These are phyloP conservation scores for Passiflora organensis DNA, from an alignment of 345 rosid species.

Conservation along the genomic window DNA sequence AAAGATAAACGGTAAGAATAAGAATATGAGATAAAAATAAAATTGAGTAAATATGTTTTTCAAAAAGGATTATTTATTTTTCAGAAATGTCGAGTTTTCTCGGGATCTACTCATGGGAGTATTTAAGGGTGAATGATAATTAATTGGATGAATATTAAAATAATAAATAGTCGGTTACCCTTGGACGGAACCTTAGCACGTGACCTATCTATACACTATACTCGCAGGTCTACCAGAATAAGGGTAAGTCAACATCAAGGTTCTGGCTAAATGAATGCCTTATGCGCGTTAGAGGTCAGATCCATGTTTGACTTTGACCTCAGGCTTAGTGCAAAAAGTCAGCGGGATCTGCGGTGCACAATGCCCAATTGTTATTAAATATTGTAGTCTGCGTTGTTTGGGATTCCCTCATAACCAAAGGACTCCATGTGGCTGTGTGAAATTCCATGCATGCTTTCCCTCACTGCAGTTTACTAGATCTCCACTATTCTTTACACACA, in stretches of 20 bases:
- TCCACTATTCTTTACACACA: too few species aligned
- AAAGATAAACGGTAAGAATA: too few species aligned
- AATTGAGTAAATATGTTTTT: too few species aligned
- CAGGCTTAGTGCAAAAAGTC: background rate
- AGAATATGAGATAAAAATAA: too few species aligned
- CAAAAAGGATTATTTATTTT: too few species aligned
- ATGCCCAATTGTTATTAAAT: background rate
- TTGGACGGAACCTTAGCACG: background rate
- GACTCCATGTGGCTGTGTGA: background rate
- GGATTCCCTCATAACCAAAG: background rate
- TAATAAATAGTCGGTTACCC: background rate
- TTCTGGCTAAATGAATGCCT: background rate
- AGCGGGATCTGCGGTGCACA: background rate
- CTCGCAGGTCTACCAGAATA: background rate
- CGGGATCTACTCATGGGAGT: too few species aligned
- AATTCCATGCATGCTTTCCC: background rate
- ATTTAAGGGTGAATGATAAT: background rate
- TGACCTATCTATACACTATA: background rate
- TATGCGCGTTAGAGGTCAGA: background rate
- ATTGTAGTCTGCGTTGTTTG: background rate
- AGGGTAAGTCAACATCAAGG: background rate
- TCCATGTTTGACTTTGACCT: background rate
- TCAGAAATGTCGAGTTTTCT: background rate
- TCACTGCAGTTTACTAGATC: too few species aligned
- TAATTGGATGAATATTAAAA: background rate